Percentiles rank a stretch among this genome's conserved stretches.
These are phyloP conservation scores for Cyberlindnera bimundalis DNA, from an alignment of 805 yeast species.

Conservation along the genomic window DNA sequence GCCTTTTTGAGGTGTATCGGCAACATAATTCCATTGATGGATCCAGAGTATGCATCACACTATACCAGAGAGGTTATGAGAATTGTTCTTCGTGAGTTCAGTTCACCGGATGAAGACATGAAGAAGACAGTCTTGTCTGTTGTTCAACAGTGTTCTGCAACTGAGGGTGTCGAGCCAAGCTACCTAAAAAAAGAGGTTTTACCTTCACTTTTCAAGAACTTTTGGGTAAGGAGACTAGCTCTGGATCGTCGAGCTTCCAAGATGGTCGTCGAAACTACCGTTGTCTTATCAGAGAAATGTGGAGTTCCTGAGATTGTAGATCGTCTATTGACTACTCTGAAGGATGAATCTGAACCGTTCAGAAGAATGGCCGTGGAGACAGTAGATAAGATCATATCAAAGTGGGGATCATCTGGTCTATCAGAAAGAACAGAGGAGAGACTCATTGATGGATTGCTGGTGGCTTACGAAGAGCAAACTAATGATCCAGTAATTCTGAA, in stretches of 20 bases:
- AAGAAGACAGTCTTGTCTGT: constrained; percentile 66
- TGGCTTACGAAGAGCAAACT: constrained; percentile 78
- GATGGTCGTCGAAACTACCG: constrained; percentile 70
- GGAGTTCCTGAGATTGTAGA: constrained; percentile 64
- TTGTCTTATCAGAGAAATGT: constrained; percentile 59
- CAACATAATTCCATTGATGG: constrained; percentile 80
- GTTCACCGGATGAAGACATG: constrained; percentile 87
- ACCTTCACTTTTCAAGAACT: constrained; percentile 60
- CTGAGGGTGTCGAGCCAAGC: constrained; percentile 51
- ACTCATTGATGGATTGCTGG: constrained; percentile 75
- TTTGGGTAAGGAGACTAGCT: constrained; percentile 85
- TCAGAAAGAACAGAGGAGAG: constrained; percentile 57
- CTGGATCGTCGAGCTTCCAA: constrained; percentile 54
- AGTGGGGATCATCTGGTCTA: constrained; percentile 55
- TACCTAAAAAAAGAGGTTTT: constrained; percentile 51
- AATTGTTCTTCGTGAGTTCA: constrained; percentile 66
- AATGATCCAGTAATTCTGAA: constrained; percentile 54
- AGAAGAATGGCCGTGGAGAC: constrained; percentile 78
- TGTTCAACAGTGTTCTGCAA: constrained; percentile 59
- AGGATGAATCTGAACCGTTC: constrained; percentile 80
- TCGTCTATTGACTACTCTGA: constrained; percentile 52
- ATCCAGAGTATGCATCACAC: constrained; percentile 71
- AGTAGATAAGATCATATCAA: constrained; percentile 48
- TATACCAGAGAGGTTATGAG: constrained; percentile 73
- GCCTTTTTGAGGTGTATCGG: constrained; percentile 78